Base-by-base conservation (phyloP, 371 early-diverging fungal genomes). In the Paraphysoderma sedebokerense region DNA sequence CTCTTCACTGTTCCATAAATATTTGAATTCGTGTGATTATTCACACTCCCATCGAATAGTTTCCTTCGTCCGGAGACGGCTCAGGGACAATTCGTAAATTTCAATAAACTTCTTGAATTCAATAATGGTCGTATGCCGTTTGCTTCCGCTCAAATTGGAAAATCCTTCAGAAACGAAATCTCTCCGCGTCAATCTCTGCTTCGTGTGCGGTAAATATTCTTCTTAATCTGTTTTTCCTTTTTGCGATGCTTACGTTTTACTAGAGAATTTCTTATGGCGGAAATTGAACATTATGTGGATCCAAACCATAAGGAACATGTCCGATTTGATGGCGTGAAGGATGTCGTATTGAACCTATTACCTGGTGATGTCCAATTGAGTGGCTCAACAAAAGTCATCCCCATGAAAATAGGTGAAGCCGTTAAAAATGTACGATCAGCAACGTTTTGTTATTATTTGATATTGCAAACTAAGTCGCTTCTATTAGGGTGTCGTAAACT, bases 61-160 rank as follows among this genome's bases (percentile, higher is more conserved):
- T 99, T 77, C 71, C 73, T 99, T 55, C 81, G 99, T 47, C 99
- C 99, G 47, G 99, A 99, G 70, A 98, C 99, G 17, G 99, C 99
- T 34, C 99, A 99, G 73, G 97, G 98, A 55, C 99, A 98, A 68
- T 99, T 99, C 71, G 62, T 96, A 44, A 98, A 98, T 81, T 99
- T 99, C 57, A 91, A 93, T 70, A 72, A 84, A 29, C 76, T 99
- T 34, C 77, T 92, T 36, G 99, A 99, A 61, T 89, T 84, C 70
- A 99, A 98, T 74, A 89, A 89, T 60, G 90, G 89, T 47, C 85
- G 83, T 60, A 85, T 99, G 85, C 99, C 99, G 23, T 99, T 99
- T 70, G 99, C 97, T 26, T 95, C 97, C 46, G 95, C 97, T 42
- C 84, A 85, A 54, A 89, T 99, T 36, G 99, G 99, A 57, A 92